Conservation (phyloP, 2,329 filamentous ascomycete species). For the Monosporascus sp. region DNA sequence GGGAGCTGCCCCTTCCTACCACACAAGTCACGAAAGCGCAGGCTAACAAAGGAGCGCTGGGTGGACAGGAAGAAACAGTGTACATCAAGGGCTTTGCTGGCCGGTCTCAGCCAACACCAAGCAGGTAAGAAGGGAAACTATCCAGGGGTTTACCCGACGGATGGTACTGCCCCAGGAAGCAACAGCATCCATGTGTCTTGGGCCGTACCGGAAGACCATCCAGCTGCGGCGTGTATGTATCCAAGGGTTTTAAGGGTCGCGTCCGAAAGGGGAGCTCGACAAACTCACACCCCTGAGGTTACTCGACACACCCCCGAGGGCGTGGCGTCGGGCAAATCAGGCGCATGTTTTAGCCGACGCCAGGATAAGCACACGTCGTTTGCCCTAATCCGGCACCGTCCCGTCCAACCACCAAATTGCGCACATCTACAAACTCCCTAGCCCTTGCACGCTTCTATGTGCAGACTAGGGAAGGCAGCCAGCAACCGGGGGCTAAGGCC, state of each 20-base stretch:
- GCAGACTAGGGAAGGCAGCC: neutral
- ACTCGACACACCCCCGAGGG: constrained; percentile 2
- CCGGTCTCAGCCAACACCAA: neutral
- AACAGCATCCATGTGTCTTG: constrained; percentile 19
- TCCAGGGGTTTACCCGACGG: constrained; percentile 27
- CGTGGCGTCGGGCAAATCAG: constrained; percentile 12
- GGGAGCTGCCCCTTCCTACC: neutral
- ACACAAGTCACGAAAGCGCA: neutral
- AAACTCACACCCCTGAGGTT: constrained; percentile 6
- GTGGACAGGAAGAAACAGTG: neutral
- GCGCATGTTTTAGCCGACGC: constrained; percentile 7
- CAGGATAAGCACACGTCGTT: constrained; percentile 19
- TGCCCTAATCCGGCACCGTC: constrained; percentile 13
- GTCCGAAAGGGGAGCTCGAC: constrained; percentile 9
- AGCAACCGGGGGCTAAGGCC: no score
- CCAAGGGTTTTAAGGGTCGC: neutral
- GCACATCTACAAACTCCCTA: constrained; percentile 1
- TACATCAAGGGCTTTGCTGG: neutral
- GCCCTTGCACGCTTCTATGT: neutral
- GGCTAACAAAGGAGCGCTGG: neutral
- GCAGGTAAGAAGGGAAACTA: constrained; percentile 6
- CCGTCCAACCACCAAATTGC: constrained; percentile 7
- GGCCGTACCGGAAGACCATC: constrained; percentile 23
- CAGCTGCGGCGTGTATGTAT: constrained; percentile 15
- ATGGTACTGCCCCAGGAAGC: constrained; percentile 26